Evolutionary conservation across 164 flowering plant species (phyloP).

Genomic region (Macadamia tetraphylla): DNA sequence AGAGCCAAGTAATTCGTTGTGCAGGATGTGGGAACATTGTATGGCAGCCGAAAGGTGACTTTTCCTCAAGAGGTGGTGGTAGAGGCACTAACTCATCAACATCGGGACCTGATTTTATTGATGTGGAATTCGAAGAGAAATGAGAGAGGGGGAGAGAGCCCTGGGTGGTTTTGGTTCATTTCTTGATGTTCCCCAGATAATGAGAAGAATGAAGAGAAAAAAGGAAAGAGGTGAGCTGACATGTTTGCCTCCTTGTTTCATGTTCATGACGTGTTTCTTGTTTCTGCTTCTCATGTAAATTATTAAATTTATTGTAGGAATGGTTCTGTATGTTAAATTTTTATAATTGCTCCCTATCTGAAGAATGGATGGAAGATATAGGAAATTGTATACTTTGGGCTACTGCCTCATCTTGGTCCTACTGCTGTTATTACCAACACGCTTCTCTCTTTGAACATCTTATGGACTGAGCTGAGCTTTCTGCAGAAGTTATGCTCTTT

Average conservation of each 20-base stretch:
- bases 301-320: background rate
- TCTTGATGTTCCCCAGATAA: background rate
- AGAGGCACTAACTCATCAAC: constrained; percentile 26
- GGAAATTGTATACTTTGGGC: too few relatives aligned
- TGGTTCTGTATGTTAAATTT: background rate
- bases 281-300: background rate
- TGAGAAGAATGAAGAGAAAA: background rate
- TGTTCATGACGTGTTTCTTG: too few relatives aligned
- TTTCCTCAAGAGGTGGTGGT: constrained; percentile 40
- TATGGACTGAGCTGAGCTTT: too few relatives aligned
- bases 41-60: constrained; percentile 76
- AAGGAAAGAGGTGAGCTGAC: background rate
- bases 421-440: too few relatives aligned
- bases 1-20: constrained; percentile 63
- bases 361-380: background rate
- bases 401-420: too few relatives aligned
- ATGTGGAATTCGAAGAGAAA: constrained; percentile 86
- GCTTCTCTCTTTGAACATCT: too few relatives aligned
- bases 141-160: constrained; percentile 36
- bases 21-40: constrained; percentile 74
- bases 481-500: too few relatives aligned
- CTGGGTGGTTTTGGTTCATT: background rate
- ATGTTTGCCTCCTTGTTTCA: too few relatives aligned
- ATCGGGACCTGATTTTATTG: constrained; percentile 63
- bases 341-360: background rate